These are phyloP conservation scores for Stephania cephalantha DNA, from an alignment of 164 flowering plant species.

Conservation along the genomic window DNA sequence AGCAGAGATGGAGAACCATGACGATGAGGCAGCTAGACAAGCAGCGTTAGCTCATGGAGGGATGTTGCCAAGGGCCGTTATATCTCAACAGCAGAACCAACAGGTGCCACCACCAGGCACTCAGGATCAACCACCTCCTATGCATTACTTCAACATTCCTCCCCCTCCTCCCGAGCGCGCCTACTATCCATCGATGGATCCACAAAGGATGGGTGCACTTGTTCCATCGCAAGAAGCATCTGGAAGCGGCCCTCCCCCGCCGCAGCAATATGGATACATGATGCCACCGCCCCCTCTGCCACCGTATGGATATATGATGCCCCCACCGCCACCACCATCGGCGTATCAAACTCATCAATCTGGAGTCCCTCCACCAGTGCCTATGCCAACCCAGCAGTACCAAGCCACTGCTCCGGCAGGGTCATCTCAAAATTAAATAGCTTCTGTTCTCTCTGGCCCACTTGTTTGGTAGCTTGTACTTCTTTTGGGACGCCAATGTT, in stretches of 20 bases:
- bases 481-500: background rate
- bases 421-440: constrained; percentile 6
- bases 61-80: constrained; percentile 74
- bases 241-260: constrained; percentile 37
- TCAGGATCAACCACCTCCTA: constrained; percentile 47
- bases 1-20: too few species aligned
- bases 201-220: too few species aligned
- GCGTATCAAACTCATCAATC: constrained; percentile 37
- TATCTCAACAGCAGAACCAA: constrained; percentile 81
- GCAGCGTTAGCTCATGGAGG: constrained; percentile 70
- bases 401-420: constrained; percentile 28
- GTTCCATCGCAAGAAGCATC: constrained; percentile 42
- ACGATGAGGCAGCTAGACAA: constrained; percentile 21
- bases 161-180: background rate
- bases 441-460: background rate
- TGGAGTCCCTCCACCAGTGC: constrained; percentile 14
- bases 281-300: constrained; percentile 44
- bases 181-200: too few species aligned
- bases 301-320: constrained; percentile 50
- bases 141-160: constrained; percentile 76
- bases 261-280: constrained; percentile 43
- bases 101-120: constrained; percentile 47
- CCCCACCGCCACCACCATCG: constrained; percentile 30
- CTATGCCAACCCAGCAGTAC: constrained; percentile 18
- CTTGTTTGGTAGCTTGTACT: background rate